These are phyloP conservation scores for Tephrocybe sp. DNA, from an alignment of 768 basidiomycete species.

Conservation along the genomic window DNA sequence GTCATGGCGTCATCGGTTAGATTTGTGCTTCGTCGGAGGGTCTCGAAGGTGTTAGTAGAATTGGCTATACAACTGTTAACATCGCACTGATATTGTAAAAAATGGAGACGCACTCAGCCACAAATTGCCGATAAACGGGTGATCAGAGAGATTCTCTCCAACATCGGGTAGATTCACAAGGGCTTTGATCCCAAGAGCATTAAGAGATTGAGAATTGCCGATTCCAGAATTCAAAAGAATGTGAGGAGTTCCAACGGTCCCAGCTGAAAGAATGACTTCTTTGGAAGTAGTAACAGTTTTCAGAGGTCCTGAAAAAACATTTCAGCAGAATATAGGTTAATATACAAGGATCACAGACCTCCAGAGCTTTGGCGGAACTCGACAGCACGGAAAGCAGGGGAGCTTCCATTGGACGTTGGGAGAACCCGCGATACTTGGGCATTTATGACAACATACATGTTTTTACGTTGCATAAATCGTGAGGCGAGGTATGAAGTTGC, in stretches of 20 bases:
- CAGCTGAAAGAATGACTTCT: conserved; percentile 52
- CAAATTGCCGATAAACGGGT: conserved; percentile 23
- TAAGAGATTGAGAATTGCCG: conserved; percentile 26
- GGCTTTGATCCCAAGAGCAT: conserved; percentile 23
- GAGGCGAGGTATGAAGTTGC: conserved; percentile 19
- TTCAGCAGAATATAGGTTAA: background rate
- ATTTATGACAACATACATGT: conserved; percentile 16
- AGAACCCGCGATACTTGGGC: conserved; percentile 18
- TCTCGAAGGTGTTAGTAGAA: conserved; percentile 27
- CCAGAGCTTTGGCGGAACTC: conserved; percentile 4
- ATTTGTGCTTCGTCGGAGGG: conserved; percentile 19
- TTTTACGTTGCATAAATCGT: conserved; percentile 4
- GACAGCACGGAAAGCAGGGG: background rate
- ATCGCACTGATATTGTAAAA: too few relatives aligned
- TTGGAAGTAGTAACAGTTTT: conserved; percentile 36
- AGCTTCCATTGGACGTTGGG: background rate
- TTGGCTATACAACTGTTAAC: too few relatives aligned
- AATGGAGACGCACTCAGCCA: too few relatives aligned
- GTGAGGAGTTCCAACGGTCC: conserved; percentile 36
- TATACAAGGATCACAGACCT: background rate
- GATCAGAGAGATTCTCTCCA: conserved; percentile 35
- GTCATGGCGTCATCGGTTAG: conserved; percentile 11
- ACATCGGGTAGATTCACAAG: conserved; percentile 32
- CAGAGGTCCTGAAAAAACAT: background rate
- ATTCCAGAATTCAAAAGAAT: conserved; percentile 38